Base-by-base conservation (phyloP, 306 rosid genomes). In the Cicer cuneatum region DNA sequence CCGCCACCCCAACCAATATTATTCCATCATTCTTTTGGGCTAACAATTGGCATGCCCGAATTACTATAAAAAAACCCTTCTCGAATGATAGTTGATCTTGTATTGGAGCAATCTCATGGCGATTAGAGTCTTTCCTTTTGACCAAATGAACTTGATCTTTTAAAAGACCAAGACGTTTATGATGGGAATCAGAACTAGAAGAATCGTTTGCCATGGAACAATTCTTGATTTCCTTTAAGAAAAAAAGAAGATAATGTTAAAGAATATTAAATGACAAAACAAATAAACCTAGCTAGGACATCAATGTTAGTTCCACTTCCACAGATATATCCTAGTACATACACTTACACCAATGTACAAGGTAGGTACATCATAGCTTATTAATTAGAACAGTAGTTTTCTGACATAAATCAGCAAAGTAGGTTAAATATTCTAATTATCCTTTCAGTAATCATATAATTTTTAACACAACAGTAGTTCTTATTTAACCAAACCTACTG, bases 1-100 rank as follows among this genome's bases (percentile, higher is more conserved):
- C 99, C 0, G 99, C 99, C 79, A 95, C 80, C 24, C 99, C 99
- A 46, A 95, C 96, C 88, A 95, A 73, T 82, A 87, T 81, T 66
- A 90, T 88, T 42, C 99, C 99, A 48, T 90, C 93, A 77, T 95
- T 95, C 73, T 92, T 87, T 85, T 92, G 97, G 60, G 97, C 89
- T 58, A 95, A 79, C 60, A 90, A 73, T 71, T 95, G 99, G 84
- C 96, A 89, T 47, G 98, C 98, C 6, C 99, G 90, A 72, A 95
- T 95, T 7, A 92, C 93, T 51, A 92, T 83, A 63, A 95, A 95
- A 85, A 95, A 95, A 6, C 99, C 99, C 90, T 95, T 95, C 80
- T 92, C 99, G 85, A 95, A 92, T 68, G 99, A 90, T 65, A 92
- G 78, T 58, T 86, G 84, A 69, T 79, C 89, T 40, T 79, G 87